Conservation (phyloP, 2,329 filamentous ascomycete species). For the Sporothrix variecibatus region DNA sequence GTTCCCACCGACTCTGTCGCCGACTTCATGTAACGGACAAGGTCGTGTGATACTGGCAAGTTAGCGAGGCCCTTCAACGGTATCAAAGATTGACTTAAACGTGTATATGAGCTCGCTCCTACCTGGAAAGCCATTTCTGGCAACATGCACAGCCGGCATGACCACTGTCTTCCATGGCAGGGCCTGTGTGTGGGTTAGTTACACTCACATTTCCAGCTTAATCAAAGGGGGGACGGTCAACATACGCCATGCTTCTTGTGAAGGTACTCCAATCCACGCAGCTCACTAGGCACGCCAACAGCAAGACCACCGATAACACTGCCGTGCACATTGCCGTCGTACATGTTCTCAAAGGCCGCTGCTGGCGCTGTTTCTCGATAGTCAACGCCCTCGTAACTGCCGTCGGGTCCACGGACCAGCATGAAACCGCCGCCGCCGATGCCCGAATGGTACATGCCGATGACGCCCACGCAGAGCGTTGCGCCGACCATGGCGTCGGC, state of each 20-base stretch:
- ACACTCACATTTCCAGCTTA: too few species aligned
- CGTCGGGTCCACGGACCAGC: slow-evolving; percentile 70
- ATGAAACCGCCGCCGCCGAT: slow-evolving; percentile 92
- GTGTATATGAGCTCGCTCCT: slow-evolving; percentile 20
- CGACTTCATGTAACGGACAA: slow-evolving; percentile 70
- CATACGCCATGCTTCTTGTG: slow-evolving; percentile 69
- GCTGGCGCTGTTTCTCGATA: slow-evolving; percentile 87
- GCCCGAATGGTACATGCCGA: slow-evolving; percentile 77
- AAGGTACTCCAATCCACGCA: slow-evolving; percentile 77
- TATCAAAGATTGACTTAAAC: neutral
- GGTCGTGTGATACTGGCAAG: slow-evolving; percentile 65
- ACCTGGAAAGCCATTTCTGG: slow-evolving; percentile 68
- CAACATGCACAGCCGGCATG: slow-evolving; percentile 71
- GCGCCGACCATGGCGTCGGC: slow-evolving; percentile 76
- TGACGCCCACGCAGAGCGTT: slow-evolving; percentile 72
- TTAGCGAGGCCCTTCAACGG: neutral
- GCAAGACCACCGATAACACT: slow-evolving; percentile 74
- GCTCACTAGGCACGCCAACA: slow-evolving; percentile 70
- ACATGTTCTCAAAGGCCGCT: slow-evolving; percentile 84
- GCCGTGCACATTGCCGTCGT: slow-evolving; percentile 64
- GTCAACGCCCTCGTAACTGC: slow-evolving; percentile 83
- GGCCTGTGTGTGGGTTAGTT: slow-evolving; percentile 37
- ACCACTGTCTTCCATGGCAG: slow-evolving; percentile 73
- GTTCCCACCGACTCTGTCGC: slow-evolving; percentile 42
- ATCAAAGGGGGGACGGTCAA: slow-evolving; percentile 12